phyloP scores from a whole-genome alignment of 1,284 basidiomycete genomes.

The Apiotrichum veenhuisii region DNA sequence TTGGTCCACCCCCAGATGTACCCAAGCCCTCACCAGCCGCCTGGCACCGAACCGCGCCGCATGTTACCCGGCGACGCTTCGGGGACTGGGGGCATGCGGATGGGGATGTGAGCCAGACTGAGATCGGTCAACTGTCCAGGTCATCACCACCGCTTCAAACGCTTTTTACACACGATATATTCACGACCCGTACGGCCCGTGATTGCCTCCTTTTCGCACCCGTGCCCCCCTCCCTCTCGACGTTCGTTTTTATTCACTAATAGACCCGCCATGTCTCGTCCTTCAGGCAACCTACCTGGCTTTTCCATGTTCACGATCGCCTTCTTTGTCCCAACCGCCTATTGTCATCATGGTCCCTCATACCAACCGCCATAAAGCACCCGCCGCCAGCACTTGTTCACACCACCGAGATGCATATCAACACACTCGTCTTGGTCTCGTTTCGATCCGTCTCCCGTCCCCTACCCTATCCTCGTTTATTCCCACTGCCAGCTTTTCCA shows the following conservation, averaged over 20 bases:
- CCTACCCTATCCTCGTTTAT: too few relatives aligned
- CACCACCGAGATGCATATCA: too few relatives aligned
- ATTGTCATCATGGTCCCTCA: too few relatives aligned
- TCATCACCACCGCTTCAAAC: neutral
- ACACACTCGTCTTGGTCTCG: too few relatives aligned
- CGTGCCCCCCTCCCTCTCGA: too few relatives aligned
- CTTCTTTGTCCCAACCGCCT: too few relatives aligned
- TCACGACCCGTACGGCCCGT: neutral
- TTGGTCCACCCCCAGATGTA: conserved; percentile 20
- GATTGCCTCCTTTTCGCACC: neutral
- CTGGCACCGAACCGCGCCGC: conserved; percentile 13
- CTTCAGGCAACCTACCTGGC: neutral
- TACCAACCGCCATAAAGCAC: too few relatives aligned
- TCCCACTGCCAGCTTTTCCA: too few relatives aligned
- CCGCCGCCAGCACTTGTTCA: too few relatives aligned
- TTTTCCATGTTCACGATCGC: too few relatives aligned
- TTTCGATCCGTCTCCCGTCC: too few relatives aligned
- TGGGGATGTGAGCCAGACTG: conserved; percentile 27
- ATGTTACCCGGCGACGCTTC: conserved; percentile 17
- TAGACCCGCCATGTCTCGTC: neutral
- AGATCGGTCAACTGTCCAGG: neutral
- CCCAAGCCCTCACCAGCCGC: conserved; percentile 20
- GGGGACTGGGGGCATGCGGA: conserved; percentile 18
- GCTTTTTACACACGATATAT: neutral
- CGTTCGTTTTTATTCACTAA: neutral